Percentiles rank a stretch among this genome's conserved stretches.
Evolutionary conservation across 1,284 basidiomycete species (phyloP).

Genomic region (Xanthoconium separans): DNA sequence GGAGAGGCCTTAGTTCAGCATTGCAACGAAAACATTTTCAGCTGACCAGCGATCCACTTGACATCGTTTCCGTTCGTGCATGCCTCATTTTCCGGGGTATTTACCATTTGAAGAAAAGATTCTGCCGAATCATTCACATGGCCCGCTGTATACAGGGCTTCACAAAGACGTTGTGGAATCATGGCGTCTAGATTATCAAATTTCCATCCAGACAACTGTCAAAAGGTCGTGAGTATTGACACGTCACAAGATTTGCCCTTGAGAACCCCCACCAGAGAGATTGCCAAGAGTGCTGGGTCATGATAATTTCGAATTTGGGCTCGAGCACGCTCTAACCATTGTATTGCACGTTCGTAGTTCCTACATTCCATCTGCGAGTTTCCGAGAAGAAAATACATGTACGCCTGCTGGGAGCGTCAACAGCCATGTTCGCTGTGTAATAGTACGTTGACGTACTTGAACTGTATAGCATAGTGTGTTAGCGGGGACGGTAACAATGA

Average conservation of each 20-base stretch:
- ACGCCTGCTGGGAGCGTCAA: neutral
- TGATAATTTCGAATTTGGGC: neutral
- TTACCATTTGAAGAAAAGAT: neutral
- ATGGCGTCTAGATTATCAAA: neutral
- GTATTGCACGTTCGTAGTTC: neutral
- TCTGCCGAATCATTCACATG: neutral
- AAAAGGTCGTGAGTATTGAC: neutral
- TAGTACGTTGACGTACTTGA: neutral
- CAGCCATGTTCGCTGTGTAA: too few relatives aligned
- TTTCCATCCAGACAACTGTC: neutral
- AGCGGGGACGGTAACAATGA: too few relatives aligned
- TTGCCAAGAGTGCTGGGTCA: neutral
- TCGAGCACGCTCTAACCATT: neutral
- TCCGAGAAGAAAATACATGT: neutral
- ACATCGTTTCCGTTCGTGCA: too few relatives aligned
- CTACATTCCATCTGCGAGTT: neutral
- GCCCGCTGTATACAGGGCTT: neutral
- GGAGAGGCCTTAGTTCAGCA: too few relatives aligned
- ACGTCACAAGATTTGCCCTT: neutral
- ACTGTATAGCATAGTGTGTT: too few relatives aligned
- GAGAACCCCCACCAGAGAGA: neutral
- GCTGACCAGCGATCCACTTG: neutral
- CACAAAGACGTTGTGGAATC: neutral
- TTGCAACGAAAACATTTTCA: neutral
- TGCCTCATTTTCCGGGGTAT: too few relatives aligned